Base-by-base conservation (phyloP, 2,329 filamentous ascomycete species). In the Neofusicoccum ribis region DNA sequence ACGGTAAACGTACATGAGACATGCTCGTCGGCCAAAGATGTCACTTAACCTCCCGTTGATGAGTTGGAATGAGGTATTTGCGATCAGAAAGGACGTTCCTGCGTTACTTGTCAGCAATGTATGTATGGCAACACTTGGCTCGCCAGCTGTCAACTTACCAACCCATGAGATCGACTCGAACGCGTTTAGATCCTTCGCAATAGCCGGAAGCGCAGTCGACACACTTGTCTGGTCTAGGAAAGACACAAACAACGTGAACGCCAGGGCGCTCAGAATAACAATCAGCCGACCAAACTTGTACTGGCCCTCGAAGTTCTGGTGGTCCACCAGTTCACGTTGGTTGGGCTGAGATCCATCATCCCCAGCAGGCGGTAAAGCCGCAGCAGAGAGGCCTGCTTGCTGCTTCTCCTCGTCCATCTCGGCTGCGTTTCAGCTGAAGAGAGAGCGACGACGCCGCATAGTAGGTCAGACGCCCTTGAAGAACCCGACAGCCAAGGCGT, bases 151-250 rank as follows among this genome's bases (percentile, higher is more conserved):
- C 1, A 23, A 47, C 56, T 37, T 5, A 60, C 56, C 56, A 8
- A 60, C 44, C 56, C 56, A 60, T 17, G 56, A 60, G 20, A 60
- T 60, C 3, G 43, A 47, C 37, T 60, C 56, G 20, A 60, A 60
- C 5, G 56, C 56, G n/a, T 78, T 70, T 0, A 80, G 65, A 17
- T 75, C 74, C 0, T 59, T 63, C 7, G 70, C 70, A 49, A 82
- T 82, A 1, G 76, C 77, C 0, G 80, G 79, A 6, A 82, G 67
- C 0, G 79, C 79, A 1, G 78, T 82, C 9, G 77, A 77, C 3
- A 76, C 75, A 31, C 81, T 74, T 37, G 76, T 78, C 11, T 72
- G 76, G 27, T 81, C 79, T 3, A 81, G 69, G 2, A 78, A 72
- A 1, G 74, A 75, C 5, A 81, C 70, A 1, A 81, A 60, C 43